These are phyloP conservation scores for Diaporthe velutina DNA, from an alignment of 2,329 filamentous ascomycete species.

Conservation along the genomic window DNA sequence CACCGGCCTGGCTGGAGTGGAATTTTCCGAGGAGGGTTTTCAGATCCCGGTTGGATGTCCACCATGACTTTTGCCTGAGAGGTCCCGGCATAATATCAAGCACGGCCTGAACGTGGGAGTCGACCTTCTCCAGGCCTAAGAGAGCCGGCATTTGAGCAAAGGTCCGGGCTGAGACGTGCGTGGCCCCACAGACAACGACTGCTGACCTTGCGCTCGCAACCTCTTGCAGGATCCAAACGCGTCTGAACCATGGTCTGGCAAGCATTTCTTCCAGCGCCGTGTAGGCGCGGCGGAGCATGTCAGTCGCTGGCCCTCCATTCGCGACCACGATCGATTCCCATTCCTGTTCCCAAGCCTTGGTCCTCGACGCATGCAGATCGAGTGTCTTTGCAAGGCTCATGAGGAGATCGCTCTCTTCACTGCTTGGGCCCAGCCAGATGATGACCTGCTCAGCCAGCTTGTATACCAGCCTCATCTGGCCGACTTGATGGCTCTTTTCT, in stretches of 20 bases:
- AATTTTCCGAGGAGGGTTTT: background rate
- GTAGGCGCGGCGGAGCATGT: background rate
- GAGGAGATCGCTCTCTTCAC: background rate
- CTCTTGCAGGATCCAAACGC: constrained; percentile 31
- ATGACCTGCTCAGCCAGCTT: constrained; percentile 37
- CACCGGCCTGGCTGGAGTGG: constrained; percentile 6
- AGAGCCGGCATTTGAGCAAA: constrained; percentile 16
- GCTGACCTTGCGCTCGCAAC: constrained; percentile 19
- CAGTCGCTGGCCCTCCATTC: background rate
- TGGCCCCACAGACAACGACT: background rate
- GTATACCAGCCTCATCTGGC: constrained; percentile 39
- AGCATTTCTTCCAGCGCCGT: background rate
- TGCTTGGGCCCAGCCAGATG: constrained; percentile 39
- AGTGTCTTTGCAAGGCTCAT: constrained; percentile 10
- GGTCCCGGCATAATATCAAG: constrained; percentile 18
- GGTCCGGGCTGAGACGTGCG: background rate
- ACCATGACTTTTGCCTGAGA: constrained; percentile 1
- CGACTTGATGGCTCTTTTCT: constrained; percentile 40
- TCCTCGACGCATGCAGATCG: background rate
- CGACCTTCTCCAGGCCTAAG: background rate
- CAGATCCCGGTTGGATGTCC: constrained; percentile 3
- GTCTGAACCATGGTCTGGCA: constrained; percentile 37
- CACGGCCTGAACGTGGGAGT: background rate
- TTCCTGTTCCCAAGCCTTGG: constrained; percentile 7
- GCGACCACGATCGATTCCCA: constrained; percentile 18